These are phyloP conservation scores for Otatea glauca DNA, from an alignment of 176 grass and related monocot genomes.

Conservation along the genomic window DNA sequence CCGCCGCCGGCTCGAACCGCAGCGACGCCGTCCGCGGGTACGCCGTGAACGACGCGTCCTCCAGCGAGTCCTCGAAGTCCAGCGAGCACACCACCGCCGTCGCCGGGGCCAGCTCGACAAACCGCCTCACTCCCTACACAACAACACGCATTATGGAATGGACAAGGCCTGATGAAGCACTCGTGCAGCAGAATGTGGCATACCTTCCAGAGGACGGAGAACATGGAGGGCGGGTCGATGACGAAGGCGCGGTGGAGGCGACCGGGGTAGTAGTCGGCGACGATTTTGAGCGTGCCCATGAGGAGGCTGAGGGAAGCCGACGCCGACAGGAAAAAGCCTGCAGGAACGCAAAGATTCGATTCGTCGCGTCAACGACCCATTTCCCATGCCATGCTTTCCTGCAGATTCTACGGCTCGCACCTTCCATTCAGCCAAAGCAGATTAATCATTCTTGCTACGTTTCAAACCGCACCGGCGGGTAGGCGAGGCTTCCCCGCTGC, in stretches of 20 bases:
- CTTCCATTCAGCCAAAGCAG: slow-evolving; percentile 1
- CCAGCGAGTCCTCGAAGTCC: slow-evolving; percentile 93
- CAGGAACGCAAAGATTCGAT: slow-evolving; percentile 27
- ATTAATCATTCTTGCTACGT: slow-evolving; percentile 38
- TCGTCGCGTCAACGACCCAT: slow-evolving; percentile 38
- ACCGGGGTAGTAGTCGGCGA: slow-evolving; percentile 92
- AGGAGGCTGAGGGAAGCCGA: slow-evolving; percentile 92
- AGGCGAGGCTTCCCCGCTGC: background rate
- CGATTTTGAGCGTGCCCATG: slow-evolving; percentile 92
- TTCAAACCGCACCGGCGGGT: slow-evolving; percentile 54
- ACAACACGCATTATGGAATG: background rate
- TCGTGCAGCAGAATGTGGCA: background rate
- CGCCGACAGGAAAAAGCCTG: slow-evolving; percentile 96
- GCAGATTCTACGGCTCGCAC: slow-evolving; percentile 24
- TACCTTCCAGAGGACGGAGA: slow-evolving; percentile 99
- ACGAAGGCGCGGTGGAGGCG: slow-evolving; percentile 93
- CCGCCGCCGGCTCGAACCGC: slow-evolving; percentile 60
- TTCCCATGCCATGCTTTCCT: slow-evolving; percentile 21
- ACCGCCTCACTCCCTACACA: slow-evolving; percentile 75
- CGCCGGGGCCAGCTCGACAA: slow-evolving; percentile 74
- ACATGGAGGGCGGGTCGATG: slow-evolving; percentile 92
- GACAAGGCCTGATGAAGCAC: background rate
- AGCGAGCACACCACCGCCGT: slow-evolving; percentile 75
- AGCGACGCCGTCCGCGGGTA: slow-evolving; percentile 89
- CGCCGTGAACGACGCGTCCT: slow-evolving; percentile 75